Evolutionary conservation across 768 basidiomycete species (phyloP).

Genomic region (Nidularia sp.): DNA sequence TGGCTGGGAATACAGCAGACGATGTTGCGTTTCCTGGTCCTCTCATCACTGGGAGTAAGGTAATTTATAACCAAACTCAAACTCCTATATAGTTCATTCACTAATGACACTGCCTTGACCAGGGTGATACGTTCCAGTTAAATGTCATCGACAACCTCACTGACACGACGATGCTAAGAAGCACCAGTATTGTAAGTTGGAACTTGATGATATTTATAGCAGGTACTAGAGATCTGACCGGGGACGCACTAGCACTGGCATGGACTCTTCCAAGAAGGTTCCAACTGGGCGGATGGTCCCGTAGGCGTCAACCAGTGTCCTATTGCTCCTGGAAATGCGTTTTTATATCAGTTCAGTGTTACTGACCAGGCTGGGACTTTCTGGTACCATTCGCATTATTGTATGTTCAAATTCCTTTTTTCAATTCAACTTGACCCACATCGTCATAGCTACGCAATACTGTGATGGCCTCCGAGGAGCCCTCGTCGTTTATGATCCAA

Average conservation of each 20-base stretch:
- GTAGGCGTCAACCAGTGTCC: slow-evolving; percentile 43
- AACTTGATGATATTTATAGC: neutral
- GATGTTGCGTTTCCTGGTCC: slow-evolving; percentile 11
- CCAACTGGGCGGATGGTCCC: slow-evolving; percentile 41
- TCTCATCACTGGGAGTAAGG: slow-evolving; percentile 9
- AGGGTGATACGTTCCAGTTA: slow-evolving; percentile 30
- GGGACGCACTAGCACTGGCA: slow-evolving; percentile 40
- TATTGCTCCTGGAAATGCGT: slow-evolving; percentile 32
- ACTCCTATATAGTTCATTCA: neutral
- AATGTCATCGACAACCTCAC: slow-evolving; percentile 41
- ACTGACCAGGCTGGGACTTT: slow-evolving; percentile 17
- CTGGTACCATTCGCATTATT: slow-evolving; percentile 18
- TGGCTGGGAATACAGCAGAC: slow-evolving; percentile 1
- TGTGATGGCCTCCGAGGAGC: slow-evolving; percentile 44
- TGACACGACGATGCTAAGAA: slow-evolving; percentile 29
- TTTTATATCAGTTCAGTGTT: slow-evolving; percentile 32
- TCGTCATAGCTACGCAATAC: slow-evolving; percentile 27
- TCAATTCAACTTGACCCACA: neutral
- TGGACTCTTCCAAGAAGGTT: slow-evolving; percentile 36
- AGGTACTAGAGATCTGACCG: neutral
- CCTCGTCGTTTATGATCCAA: slow-evolving; percentile 26
- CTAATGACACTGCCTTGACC: slow-evolving; percentile 20
- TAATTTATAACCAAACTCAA: neutral
- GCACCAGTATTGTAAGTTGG: slow-evolving; percentile 22
- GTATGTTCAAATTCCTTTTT: slow-evolving; percentile 4